Conservation (phyloP, 1,284 basidiomycete genomes). For the Leccinum pallidistipes region DNA sequence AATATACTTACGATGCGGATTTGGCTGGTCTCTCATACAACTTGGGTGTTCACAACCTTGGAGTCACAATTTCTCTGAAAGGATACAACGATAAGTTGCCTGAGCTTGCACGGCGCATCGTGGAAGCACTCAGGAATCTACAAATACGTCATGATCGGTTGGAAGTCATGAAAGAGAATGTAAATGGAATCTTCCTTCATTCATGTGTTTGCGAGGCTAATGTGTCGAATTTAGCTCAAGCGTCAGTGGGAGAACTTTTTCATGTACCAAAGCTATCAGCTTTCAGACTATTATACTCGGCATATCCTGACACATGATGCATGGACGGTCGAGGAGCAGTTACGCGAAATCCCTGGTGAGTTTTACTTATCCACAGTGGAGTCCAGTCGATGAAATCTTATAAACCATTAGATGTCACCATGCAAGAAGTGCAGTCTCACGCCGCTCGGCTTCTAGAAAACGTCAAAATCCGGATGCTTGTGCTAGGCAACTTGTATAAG, state of each 20-base stretch:
- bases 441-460: conserved; percentile 63
- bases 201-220: conserved; percentile 9
- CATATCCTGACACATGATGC: conserved; percentile 71
- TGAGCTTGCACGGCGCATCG: conserved; percentile 74
- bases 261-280: conserved; percentile 79
- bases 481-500: conserved; percentile 84
- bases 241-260: conserved; percentile 86
- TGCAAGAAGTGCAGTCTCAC: conserved; percentile 74
- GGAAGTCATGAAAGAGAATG: conserved; percentile 85
- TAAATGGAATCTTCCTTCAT: conserved; percentile 33
- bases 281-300: conserved; percentile 79
- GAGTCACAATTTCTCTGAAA: conserved; percentile 68
- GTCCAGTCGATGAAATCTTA: neutral
- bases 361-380: conserved; percentile 9
- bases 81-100: conserved; percentile 97
- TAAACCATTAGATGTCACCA: conserved; percentile 17
- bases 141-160: conserved; percentile 75
- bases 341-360: conserved; percentile 78
- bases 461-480: conserved; percentile 75
- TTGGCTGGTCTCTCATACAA: conserved; percentile 87
- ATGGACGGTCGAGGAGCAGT: conserved; percentile 82
- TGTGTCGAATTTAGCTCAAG: conserved; percentile 48
- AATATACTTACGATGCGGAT: conserved; percentile 92
- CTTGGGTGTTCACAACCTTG: conserved; percentile 66
- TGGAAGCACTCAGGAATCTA: conserved; percentile 72